Conservation (phyloP, 1,284 basidiomycete genomes). For the Wolfiporia cocos region DNA sequence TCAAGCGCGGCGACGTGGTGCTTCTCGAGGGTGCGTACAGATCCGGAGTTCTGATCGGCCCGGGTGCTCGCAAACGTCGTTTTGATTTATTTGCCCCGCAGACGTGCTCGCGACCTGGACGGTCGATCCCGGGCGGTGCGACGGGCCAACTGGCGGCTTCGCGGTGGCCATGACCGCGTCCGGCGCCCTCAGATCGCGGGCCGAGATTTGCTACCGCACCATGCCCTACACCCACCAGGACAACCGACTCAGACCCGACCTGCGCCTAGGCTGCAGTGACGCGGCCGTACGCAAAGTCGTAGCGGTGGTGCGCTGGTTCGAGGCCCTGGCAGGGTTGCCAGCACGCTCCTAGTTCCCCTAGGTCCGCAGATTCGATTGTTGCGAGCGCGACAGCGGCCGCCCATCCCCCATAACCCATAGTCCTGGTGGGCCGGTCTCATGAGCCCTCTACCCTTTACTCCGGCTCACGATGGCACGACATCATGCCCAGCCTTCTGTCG, state of each 20-base stretch:
- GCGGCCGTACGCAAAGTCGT: slow-evolving; percentile 61
- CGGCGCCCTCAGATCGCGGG: slow-evolving; percentile 48
- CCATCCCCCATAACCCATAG: too few relatives aligned
- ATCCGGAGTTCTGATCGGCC: slow-evolving; percentile 1
- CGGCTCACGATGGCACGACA: too few relatives aligned
- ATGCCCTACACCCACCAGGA: slow-evolving; percentile 63
- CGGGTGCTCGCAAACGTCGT: not conserved
- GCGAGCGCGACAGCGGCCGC: too few relatives aligned
- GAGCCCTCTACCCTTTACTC: too few relatives aligned
- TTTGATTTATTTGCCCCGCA: slow-evolving; percentile 23
- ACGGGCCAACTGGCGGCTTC: slow-evolving; percentile 4
- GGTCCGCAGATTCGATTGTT: too few relatives aligned
- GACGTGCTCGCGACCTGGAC: slow-evolving; percentile 47
- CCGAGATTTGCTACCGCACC: slow-evolving; percentile 70
- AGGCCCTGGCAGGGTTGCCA: slow-evolving; percentile 58
- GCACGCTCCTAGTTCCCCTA: too few relatives aligned
- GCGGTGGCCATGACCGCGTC: slow-evolving; percentile 55
- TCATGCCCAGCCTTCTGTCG: too few relatives aligned
- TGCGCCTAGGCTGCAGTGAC: slow-evolving; percentile 63
- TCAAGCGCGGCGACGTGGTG: slow-evolving; percentile 66
- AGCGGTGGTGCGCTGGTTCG: slow-evolving; percentile 63
- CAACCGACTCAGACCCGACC: slow-evolving; percentile 56
- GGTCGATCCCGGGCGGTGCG: slow-evolving; percentile 16
- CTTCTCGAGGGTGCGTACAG: slow-evolving; percentile 55
- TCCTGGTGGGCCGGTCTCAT: too few relatives aligned